Base-by-base conservation (phyloP, 176 grass and related monocot genomes). In the Carex littledalei region DNA sequence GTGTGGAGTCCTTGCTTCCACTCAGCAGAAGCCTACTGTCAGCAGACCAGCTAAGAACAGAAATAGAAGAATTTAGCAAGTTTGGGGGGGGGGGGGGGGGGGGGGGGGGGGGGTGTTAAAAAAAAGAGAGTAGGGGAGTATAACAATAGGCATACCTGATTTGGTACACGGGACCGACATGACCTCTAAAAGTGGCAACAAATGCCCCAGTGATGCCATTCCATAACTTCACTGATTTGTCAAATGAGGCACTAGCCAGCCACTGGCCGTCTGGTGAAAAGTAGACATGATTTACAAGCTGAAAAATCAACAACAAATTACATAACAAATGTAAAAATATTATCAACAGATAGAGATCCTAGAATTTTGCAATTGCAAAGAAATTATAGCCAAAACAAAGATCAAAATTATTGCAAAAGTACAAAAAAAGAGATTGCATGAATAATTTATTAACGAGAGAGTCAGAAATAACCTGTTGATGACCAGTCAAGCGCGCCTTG, bases 231-330 rank as follows among this genome's bases (percentile, higher is more conserved):
- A 99, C 91, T 56, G 91, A 99, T 84, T 95, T 99, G 78, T 95
- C 96, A 91, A 98, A 99, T 41, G 96, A 98, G 61, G 93, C 96
- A 84, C 96, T 98, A 65, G 93, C 96, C 85, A 98, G 79, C 96
- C 96, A 98, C 80, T 95, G 96, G 13, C 96, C 96, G 78, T 99
- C 96, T 75, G 96, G 96, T 54, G 96, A 99, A 91, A 99, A 99
- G 81, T 99, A 99, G 17, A 99, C 96, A 87, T 99, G 96, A 81
- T 98, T 98, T 78, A 98, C 96, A 55, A 95, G 88, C 96, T 98
- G 86, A 31, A 84, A 79, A 87, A 87, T 52, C 26, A 67, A 63
- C 80, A 90, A 35, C 86, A 60, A 73, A 21, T 67, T 84, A 80
- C 79, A 86, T 24, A 54, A 78, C 41, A 85, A 24, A 47, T 63